These are phyloP conservation scores for Ilyonectria robusta DNA, from an alignment of 2,329 filamentous ascomycete genomes.

Conservation along the genomic window DNA sequence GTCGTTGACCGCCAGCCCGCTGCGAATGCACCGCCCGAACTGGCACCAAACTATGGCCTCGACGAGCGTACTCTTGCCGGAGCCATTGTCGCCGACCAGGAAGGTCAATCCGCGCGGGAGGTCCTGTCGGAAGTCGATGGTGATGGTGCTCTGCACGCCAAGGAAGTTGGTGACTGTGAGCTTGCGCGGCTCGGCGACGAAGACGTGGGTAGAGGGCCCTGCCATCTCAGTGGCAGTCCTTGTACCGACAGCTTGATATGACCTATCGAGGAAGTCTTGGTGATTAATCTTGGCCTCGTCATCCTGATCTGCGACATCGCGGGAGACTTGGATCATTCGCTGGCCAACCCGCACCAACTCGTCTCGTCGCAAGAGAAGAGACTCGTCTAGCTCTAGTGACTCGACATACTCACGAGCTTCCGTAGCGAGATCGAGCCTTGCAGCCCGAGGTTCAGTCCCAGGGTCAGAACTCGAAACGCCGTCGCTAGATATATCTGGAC, in stretches of 20 bases:
- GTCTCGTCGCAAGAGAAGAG: constrained; percentile 28
- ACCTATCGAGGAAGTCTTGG: constrained; percentile 31
- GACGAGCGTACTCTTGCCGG: constrained; percentile 39
- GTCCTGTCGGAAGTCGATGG: constrained; percentile 31
- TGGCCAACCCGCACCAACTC: constrained; percentile 38
- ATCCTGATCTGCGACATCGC: constrained; percentile 15
- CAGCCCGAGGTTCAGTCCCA: not conserved
- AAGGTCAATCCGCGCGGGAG: constrained; percentile 36
- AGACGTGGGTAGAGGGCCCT: constrained; percentile 28
- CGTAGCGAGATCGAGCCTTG: constrained; percentile 19
- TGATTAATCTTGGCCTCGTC: constrained; percentile 15
- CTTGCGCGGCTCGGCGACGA: constrained; percentile 34
- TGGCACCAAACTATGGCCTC: constrained; percentile 40
- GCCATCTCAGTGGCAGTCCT: constrained; percentile 15
- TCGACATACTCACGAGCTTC: constrained; percentile 36
- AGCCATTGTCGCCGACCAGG: constrained; percentile 38
- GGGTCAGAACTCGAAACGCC: not conserved
- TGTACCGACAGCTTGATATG: constrained; percentile 16
- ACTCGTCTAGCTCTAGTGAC: constrained; percentile 21
- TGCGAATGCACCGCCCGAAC: constrained; percentile 37
- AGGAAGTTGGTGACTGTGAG: constrained; percentile 44
- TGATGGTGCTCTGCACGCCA: constrained; percentile 34
- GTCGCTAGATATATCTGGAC: not conserved
- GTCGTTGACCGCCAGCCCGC: constrained; percentile 30
- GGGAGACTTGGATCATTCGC: constrained; percentile 35